phyloP scores from a whole-genome alignment of 495 filamentous ascomycete species.

The Haplographium delicatum region DNA sequence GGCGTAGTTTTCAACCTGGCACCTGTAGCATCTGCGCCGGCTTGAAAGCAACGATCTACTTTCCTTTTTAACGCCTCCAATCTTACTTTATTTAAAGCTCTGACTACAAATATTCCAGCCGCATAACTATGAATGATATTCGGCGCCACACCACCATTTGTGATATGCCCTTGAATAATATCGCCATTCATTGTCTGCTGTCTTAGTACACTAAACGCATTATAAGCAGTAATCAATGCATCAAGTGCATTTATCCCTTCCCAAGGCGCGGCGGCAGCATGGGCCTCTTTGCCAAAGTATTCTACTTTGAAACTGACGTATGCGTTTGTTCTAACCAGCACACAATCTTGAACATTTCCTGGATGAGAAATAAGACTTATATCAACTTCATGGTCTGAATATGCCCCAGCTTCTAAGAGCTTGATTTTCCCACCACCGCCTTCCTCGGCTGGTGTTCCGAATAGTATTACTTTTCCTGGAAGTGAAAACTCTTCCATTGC shows the following conservation, averaged over 20 bases:
- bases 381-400: slow-evolving; percentile 51
- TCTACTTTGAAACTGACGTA: slow-evolving; percentile 43
- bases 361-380: slow-evolving; percentile 60
- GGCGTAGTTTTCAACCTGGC: slow-evolving; percentile 34
- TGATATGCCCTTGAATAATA: slow-evolving; percentile 17
- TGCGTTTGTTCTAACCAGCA: slow-evolving; percentile 44
- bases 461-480: slow-evolving; percentile 53
- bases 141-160: slow-evolving; percentile 12
- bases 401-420: slow-evolving; percentile 58
- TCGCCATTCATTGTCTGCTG: slow-evolving; percentile 15
- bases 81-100: slow-evolving; percentile 1
- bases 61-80: slow-evolving; percentile 7
- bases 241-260: slow-evolving; percentile 20
- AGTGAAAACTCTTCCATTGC: slow-evolving; percentile 41
- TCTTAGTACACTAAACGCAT: slow-evolving; percentile 12
- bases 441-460: slow-evolving; percentile 70
- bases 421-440: slow-evolving; percentile 64
- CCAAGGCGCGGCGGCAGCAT: slow-evolving; percentile 12
- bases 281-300: slow-evolving; percentile 43
- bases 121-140: slow-evolving; percentile 21
- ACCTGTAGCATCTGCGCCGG: slow-evolving; percentile 15
- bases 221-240: slow-evolving; percentile 19
- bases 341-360: slow-evolving; percentile 36
- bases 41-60: slow-evolving; percentile 11
- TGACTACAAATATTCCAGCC: slow-evolving; percentile 5